Evolutionary conservation across 1,284 basidiomycete species (phyloP), one percentile per base, ranked within the genome.

Genomic region (Grifola frondosa): DNA sequence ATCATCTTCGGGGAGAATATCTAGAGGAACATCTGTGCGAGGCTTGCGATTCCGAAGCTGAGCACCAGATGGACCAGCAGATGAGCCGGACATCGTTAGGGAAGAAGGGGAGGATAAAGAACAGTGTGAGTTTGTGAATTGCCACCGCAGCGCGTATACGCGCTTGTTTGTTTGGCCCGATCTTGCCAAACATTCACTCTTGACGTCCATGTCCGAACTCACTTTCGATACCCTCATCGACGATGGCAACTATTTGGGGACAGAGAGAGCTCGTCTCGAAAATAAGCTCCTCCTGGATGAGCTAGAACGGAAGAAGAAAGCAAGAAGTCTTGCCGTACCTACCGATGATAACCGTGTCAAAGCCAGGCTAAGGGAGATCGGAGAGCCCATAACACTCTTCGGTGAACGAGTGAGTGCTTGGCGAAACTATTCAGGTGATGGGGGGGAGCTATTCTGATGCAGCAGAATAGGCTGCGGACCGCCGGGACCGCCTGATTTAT

Each of bases 351-450:
- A 80, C 56, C 87, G 89, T 50, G 96, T 99, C 54, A 88, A 89
- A 60, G 83, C 86, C 31, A 77, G 91, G 42, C 74, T 99, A 49
- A 77, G 97, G 45, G 91, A 96, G 65, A 86, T 97, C 50, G 93
- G 91, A 22, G 91, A 99, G 65, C 97, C 97, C 24, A 93, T 97
- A 53, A 98, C 94, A 6, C 76, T 98, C 25, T 99, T 99, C 57
- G 97, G 94, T 46, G 97, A 99, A 78, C 84, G 91, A 37, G 91
- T 94, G 61, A 64, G 90, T 80, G 17, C 4, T n/a, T 22, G 23
- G 9, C 13, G 35, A 23, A 31, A 17, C 37, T 37, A 40, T 38
- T 48, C 15, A 52, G 34, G 44, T 55, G 50, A 52, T 26, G 24
- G 19, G 6, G 21, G 10, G 19, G 6, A 36, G 16, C 3, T 23